Evolutionary conservation across 140 eudicot genomes (phyloP).

Genomic region (Oenanthe javanica): DNA sequence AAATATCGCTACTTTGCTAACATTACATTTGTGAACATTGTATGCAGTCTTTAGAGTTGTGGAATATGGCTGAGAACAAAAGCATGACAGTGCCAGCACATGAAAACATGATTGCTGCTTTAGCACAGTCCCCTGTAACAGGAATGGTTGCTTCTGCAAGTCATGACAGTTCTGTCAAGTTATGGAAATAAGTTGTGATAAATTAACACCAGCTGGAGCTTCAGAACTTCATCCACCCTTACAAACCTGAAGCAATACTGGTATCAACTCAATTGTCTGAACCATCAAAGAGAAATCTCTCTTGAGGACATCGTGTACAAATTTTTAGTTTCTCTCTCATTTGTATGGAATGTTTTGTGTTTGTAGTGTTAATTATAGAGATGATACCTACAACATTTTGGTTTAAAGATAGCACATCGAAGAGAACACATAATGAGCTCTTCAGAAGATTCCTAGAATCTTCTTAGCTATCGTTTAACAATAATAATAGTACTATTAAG

Average conservation of each 20-base stretch:
- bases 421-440: neutral
- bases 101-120: conserved; percentile 62
- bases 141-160: conserved; percentile 97
- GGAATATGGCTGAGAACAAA: conserved; percentile 96
- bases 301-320: neutral
- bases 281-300: neutral
- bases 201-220: neutral
- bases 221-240: neutral
- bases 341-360: neutral
- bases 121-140: conserved; percentile 68
- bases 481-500: neutral
- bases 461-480: neutral
- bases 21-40: neutral
- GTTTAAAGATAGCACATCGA: neutral
- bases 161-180: conserved; percentile 83
- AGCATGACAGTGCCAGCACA: conserved; percentile 90
- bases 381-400: neutral
- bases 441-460: neutral
- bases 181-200: conserved; percentile 56
- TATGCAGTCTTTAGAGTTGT: conserved; percentile 72
- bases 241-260: neutral
- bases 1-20: neutral
- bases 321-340: neutral
- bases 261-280: neutral
- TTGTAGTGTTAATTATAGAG: neutral